A percentile compares a stretch with the other conserved stretches of the same genome.
phyloP scores from a whole-genome alignment of 345 rosid genomes.

The Syzygium grande region DNA sequence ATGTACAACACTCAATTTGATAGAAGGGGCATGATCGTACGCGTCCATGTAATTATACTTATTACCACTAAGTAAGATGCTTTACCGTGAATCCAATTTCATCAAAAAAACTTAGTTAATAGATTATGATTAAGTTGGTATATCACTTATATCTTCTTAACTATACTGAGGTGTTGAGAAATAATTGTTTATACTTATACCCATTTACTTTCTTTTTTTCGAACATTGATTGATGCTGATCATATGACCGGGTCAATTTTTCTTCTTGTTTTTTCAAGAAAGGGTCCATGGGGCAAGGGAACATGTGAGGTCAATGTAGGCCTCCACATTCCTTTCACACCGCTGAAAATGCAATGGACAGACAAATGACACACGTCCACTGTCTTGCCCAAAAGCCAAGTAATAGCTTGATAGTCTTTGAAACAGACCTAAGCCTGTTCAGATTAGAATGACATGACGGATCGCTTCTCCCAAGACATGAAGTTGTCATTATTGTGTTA shows the following conservation, averaged over 20 bases:
- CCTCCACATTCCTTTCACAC: not conserved
- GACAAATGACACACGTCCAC: not conserved
- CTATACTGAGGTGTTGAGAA: not conserved
- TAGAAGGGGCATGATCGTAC: not conserved
- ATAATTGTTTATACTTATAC: not conserved
- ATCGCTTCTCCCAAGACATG: not conserved
- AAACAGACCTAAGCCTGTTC: not conserved
- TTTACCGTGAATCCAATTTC: not conserved
- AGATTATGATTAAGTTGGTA: not conserved
- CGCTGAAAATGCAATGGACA: not conserved
- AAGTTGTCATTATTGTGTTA: not conserved
- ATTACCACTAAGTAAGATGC: not conserved
- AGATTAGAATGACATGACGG: not conserved
- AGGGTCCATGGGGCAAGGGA: not conserved
- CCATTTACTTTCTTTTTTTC: not conserved
- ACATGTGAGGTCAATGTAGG: not conserved
- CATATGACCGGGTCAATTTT: too few species aligned
- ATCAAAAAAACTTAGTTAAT: not conserved
- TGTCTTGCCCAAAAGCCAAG: not conserved
- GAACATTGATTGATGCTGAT: too few species aligned
- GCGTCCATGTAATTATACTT: not conserved
- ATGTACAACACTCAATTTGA: not conserved
- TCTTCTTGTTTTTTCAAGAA: too few species aligned
- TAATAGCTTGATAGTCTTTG: not conserved
- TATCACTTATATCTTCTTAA: not conserved